Conservation (phyloP, 306 rosid genomes). For the Morella rubra region DNA sequence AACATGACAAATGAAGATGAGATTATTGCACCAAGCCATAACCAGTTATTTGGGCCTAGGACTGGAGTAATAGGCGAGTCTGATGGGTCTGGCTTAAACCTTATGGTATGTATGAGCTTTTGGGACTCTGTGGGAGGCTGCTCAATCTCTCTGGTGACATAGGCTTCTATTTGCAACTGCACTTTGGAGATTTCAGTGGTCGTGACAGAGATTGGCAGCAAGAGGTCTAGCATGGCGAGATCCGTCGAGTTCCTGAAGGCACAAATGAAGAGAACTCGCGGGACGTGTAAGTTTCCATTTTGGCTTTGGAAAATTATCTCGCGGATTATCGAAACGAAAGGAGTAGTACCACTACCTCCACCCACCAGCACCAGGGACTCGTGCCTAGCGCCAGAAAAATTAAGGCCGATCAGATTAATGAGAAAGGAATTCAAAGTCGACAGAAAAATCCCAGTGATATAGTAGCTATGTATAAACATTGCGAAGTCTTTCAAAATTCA, state of each 20-base stretch:
- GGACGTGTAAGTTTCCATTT: conserved; percentile 27
- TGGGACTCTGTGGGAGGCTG: conserved; percentile 14
- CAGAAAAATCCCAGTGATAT: not conserved
- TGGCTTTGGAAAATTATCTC: conserved; percentile 53
- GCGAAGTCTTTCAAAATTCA: not conserved
- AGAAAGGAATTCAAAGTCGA: not conserved
- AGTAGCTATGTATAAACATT: not conserved
- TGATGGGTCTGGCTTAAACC: conserved; percentile 36
- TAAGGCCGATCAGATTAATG: not conserved
- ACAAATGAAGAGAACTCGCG: conserved; percentile 38
- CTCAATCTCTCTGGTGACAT: conserved; percentile 43
- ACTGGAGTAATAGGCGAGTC: conserved; percentile 37
- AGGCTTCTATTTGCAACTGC: conserved; percentile 42
- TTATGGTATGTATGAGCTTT: conserved; percentile 29
- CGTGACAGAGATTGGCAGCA: conserved; percentile 39
- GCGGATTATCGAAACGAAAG: conserved; percentile 62
- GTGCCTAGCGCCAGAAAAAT: conserved; percentile 29
- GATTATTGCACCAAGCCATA: conserved; percentile 40
- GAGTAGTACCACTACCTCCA: conserved; percentile 71
- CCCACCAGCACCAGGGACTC: conserved; percentile 46
- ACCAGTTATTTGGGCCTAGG: conserved; percentile 43
- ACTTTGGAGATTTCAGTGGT: conserved; percentile 13
- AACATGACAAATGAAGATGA: conserved; percentile 45
- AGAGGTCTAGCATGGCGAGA: conserved; percentile 43
- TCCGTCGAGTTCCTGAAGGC: conserved; percentile 51